phyloP scores from a whole-genome alignment of 1,284 basidiomycete genomes.

The Cystobasidium pallidum region DNA sequence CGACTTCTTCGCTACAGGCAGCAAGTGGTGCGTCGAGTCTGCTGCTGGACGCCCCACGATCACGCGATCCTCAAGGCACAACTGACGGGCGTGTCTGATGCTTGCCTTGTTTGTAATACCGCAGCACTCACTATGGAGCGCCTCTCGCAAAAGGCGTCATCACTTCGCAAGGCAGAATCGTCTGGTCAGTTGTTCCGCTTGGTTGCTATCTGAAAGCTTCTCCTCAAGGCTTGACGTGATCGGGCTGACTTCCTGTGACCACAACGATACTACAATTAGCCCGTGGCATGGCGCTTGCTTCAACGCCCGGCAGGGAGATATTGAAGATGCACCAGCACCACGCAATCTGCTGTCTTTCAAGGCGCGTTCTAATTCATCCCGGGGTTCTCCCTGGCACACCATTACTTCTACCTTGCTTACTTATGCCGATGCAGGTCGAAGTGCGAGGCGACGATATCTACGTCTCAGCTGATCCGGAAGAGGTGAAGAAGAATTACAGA shows the following conservation, averaged over 20 bases:
- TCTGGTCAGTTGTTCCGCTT: slow-evolving; percentile 60
- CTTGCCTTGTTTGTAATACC: neutral
- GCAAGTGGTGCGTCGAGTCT: slow-evolving; percentile 68
- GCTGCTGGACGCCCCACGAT: neutral
- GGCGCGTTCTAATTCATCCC: slow-evolving; percentile 13
- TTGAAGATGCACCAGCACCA: slow-evolving; percentile 82
- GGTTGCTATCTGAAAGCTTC: neutral
- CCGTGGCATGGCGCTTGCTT: slow-evolving; percentile 40
- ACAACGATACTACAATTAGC: neutral
- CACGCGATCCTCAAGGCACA: slow-evolving; percentile 1
- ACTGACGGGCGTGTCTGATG: neutral
- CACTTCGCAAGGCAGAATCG: slow-evolving; percentile 74
- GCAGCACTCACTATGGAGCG: slow-evolving; percentile 66
- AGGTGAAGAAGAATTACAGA: slow-evolving; percentile 37
- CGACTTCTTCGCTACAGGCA: slow-evolving; percentile 68
- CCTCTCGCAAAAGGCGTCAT: slow-evolving; percentile 80
- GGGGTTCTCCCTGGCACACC: too few relatives aligned
- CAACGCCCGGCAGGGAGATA: slow-evolving; percentile 62
- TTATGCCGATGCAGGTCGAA: slow-evolving; percentile 53
- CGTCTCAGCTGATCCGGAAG: slow-evolving; percentile 62
- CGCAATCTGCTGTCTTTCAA: slow-evolving; percentile 81
- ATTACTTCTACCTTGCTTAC: neutral
- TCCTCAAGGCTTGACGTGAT: slow-evolving; percentile 7
- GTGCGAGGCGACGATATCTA: slow-evolving; percentile 72
- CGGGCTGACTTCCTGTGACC: neutral